Conservation (phyloP, 345 rosid species). For the Eucalyptus decipiens region DNA sequence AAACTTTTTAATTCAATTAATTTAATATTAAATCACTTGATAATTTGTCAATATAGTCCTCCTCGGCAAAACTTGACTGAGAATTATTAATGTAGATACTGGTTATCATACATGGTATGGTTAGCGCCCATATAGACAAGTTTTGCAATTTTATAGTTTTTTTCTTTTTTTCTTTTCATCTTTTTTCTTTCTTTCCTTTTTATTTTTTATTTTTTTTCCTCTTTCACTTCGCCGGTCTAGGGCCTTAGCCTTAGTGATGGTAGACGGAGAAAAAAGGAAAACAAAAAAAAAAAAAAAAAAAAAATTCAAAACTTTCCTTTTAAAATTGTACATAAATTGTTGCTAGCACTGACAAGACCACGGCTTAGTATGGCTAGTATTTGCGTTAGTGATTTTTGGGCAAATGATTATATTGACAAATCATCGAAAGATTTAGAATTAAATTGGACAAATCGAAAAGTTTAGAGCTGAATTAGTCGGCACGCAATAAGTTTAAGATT, state of each 20-base stretch:
- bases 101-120: fast-evolving
- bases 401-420: neutral
- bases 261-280: fast-evolving
- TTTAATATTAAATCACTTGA: neutral
- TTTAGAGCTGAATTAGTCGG: fast-evolving
- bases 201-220: neutral
- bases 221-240: fast-evolving
- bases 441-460: neutral
- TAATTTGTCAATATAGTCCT: neutral
- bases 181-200: fast-evolving
- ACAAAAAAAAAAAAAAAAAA: neutral
- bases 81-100: fast-evolving
- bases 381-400: fast-evolving
- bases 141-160: too few relatives aligned
- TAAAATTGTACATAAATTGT: neutral
- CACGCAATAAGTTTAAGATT: neutral
- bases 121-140: fast-evolving
- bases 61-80: fast-evolving
- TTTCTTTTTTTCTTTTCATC: fast-evolving
- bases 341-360: fast-evolving
- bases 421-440: fast-evolving
- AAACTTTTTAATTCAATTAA: neutral
- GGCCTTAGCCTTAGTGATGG: neutral
- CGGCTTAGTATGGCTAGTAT: fast-evolving
- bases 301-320: neutral